Base-by-base conservation (phyloP, 2,329 filamentous ascomycete species). In the Aspergillus arachidicola region DNA sequence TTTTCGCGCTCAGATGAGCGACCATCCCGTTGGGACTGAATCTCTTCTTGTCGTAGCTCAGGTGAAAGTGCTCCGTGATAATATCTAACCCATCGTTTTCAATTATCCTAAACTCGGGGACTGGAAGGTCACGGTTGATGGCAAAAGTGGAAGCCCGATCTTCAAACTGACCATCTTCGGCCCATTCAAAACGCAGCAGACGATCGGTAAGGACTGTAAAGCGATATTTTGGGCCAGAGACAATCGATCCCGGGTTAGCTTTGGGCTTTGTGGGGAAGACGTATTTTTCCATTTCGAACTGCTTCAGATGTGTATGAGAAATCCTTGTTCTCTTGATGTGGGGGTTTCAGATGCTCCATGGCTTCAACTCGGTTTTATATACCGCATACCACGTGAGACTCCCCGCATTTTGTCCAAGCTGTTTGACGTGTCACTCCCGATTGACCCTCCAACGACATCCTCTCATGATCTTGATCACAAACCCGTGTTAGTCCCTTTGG, bases 121-220 rank as follows among this genome's bases (percentile, higher is more conserved):
- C 80, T 1, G 81, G 75, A 30, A 85, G 78, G 12, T 78, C 73
- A 30, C 87, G 80, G 65, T 86, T 84, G 61, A 86, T 79, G n/a
- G 87, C 87, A 70, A 89, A 87, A 11, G 84, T 85, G 0, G 86
- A 89, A 0, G 85, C 84, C 5, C 87, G 82, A 70, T 90, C 86
- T 70, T 89, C 87, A 68, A 89, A 90, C 38, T 77, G 70, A 56
- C 83, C 82, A 65, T 89, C 86, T 12, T 81, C 77, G 0, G 87
- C 82, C 85, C 86, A 90, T 75, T 89, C 87, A 65, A 85, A 88
- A 36, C 87, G 84, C 32, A 89, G 66, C 2, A 89, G 77, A 2
- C 83, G 79, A 57, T 87, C 82, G 11, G 81, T 83, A 55, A 90
- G 78, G 54, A 89, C 66, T 10, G 84, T 88, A 71, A 89, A 89